Percentiles rank a stretch among this genome's conserved stretches.
Conservation (phyloP, 1,284 basidiomycete species). For the Boletus sp. region DNA sequence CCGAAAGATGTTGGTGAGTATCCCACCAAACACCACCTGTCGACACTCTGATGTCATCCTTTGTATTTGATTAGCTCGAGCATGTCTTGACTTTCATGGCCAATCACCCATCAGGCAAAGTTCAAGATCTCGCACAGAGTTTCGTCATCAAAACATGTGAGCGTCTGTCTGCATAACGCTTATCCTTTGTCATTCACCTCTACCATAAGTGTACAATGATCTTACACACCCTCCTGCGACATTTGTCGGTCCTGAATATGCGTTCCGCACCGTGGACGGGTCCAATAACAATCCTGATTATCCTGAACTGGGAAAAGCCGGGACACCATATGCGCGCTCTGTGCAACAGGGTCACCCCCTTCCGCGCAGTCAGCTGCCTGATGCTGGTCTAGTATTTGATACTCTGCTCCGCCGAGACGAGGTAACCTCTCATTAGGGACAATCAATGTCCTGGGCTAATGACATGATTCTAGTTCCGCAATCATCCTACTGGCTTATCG, state of each 20-base stretch:
- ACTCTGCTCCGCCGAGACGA: constrained; percentile 39
- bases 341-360: constrained; percentile 70
- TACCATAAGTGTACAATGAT: constrained; percentile 65
- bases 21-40: background rate
- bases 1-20: constrained; percentile 48
- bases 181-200: constrained; percentile 5
- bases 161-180: constrained; percentile 25
- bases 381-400: constrained; percentile 76
- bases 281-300: constrained; percentile 67
- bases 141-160: constrained; percentile 54
- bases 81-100: constrained; percentile 61
- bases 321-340: constrained; percentile 71
- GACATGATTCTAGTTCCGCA: constrained; percentile 48
- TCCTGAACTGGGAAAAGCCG: constrained; percentile 72
- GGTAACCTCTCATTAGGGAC: constrained; percentile 13
- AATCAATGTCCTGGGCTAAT: background rate
- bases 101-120: constrained; percentile 47
- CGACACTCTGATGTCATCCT: background rate
- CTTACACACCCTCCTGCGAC: constrained; percentile 71
- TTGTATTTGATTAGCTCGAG: constrained; percentile 50
- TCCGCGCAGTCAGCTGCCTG: constrained; percentile 65
- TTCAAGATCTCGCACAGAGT: constrained; percentile 48
- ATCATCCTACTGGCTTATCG: constrained; percentile 76
- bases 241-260: constrained; percentile 56
- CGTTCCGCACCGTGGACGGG: constrained; percentile 71